Base-by-base conservation (phyloP, 148 eudicot species). In the Selenicereus undatus region DNA sequence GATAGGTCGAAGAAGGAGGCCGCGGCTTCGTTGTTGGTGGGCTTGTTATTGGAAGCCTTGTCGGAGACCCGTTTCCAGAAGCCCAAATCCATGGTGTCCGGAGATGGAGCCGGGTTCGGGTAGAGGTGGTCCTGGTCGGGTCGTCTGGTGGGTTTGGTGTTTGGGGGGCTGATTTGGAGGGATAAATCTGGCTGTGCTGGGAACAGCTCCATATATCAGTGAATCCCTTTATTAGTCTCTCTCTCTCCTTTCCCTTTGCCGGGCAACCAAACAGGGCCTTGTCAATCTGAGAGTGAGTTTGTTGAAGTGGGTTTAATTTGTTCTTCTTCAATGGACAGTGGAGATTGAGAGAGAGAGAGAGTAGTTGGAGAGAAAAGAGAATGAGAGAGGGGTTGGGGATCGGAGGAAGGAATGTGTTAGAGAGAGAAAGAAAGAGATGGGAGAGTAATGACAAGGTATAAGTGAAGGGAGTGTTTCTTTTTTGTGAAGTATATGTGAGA, bases 121-220 rank as follows among this genome's bases (percentile, higher is more conserved):
- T 16, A 56, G 11, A 48, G 6, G 60, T 39, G 18, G 18, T 56
- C 69, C 26, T 71, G 52, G 50, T n/a, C 70, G 51, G 48, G 71
- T 16, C 81, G 1, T 26, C 29, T 3, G 12, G 89, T 83, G 86
- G 92, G 82, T 80, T 89, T 88, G 77, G 75, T 76, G 86, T 74
- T 88, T 75, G 98, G 98, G 45, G 96, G 97, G 85, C 98, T 95
- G 83, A 95, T 95, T 89, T 95, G 96, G 22, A 95, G 86, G 62
- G 97, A 93, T 71, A 95, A 88, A 89, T 95, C 98, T 69, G 98
- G 98, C 79, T 93, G 98, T 81, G 98, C 91, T 56, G 98, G 98
- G 74, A 95, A 95, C 13, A 95, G 82, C 91, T 95, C 98, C 98
- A 95, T 95, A 9, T 17, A 56, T 56, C 11, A 35, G 24, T 50